phyloP scores from a whole-genome alignment of 768 basidiomycete genomes.

The Lactarius indigo region DNA sequence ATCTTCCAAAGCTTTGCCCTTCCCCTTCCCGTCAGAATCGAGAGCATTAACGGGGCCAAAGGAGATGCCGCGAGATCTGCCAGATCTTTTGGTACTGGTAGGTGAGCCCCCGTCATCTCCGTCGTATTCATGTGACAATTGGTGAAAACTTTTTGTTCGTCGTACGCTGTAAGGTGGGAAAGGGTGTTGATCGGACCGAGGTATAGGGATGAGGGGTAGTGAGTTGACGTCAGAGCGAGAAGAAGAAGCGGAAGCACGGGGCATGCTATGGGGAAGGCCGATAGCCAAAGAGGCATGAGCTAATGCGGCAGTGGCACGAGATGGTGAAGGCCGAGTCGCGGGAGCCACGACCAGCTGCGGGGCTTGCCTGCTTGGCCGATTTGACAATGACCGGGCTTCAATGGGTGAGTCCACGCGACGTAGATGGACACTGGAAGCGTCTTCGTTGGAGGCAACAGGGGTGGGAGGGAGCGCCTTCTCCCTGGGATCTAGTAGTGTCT shows the following conservation, averaged over 20 bases:
- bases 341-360: background rate
- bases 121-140: constrained; percentile 32
- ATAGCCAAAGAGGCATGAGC: constrained; percentile 58
- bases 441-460: constrained; percentile 27
- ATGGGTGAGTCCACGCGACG: background rate
- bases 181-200: constrained; percentile 25
- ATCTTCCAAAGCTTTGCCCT: constrained; percentile 40
- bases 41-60: constrained; percentile 44
- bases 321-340: constrained; percentile 20
- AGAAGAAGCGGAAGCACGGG: constrained; percentile 39
- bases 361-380: background rate
- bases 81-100: constrained; percentile 27
- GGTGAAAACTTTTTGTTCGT: constrained; percentile 53
- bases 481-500: background rate
- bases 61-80: constrained; percentile 54
- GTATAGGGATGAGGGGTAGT: constrained; percentile 40
- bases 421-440: constrained; percentile 8
- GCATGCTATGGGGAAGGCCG: constrained; percentile 53
- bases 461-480: constrained; percentile 37
- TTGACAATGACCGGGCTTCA: background rate
- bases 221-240: constrained; percentile 47
- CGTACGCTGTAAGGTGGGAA: constrained; percentile 34
- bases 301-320: constrained; percentile 39
- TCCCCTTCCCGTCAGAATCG: constrained; percentile 40
- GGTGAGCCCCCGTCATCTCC: constrained; percentile 23